Conservation (phyloP, 352 stramenopile genomes). For the Phytophthora hibernalis region DNA sequence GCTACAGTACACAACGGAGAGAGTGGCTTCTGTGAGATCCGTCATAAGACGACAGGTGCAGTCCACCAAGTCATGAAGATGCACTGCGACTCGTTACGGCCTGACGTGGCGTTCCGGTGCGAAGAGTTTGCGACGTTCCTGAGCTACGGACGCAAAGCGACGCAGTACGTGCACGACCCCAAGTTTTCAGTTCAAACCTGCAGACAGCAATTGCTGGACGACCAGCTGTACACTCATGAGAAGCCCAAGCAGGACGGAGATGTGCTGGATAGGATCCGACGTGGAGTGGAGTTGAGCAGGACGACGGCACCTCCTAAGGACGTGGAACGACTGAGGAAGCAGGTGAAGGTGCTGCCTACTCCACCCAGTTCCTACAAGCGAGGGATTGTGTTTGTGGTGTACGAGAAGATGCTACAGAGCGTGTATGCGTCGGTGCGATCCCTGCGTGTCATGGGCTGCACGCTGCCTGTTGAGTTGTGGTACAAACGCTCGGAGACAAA, state of each 20-base stretch:
- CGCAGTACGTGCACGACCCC: conserved; percentile 53
- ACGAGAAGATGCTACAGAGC: conserved; percentile 57
- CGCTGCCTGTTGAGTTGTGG: conserved; percentile 75
- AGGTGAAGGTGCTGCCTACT: background rate
- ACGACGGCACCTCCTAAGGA: conserved; percentile 10
- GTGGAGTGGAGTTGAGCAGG: conserved; percentile 13
- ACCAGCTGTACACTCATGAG: conserved; percentile 33
- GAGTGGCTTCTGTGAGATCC: conserved; percentile 60
- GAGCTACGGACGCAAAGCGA: conserved; percentile 42
- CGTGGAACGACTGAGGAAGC: conserved; percentile 14
- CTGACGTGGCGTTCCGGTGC: conserved; percentile 50
- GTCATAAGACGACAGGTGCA: conserved; percentile 37
- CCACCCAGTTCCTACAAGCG: conserved; percentile 26
- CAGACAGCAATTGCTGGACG: conserved; percentile 35
- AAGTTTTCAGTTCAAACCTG: conserved; percentile 44
- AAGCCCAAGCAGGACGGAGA: conserved; percentile 8
- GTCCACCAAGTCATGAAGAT: conserved; percentile 57
- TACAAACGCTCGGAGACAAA: conserved; percentile 61
- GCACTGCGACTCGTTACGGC: conserved; percentile 67
- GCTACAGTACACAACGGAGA: conserved; percentile 45
- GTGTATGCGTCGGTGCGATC: conserved; percentile 59
- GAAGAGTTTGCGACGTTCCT: conserved; percentile 53
- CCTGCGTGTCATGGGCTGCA: conserved; percentile 49
- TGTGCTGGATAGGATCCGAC: conserved; percentile 29
- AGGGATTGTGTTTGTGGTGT: conserved; percentile 64